A percentile compares a stretch with the other conserved stretches of the same genome.
Evolutionary conservation across 129 eudicot species (phyloP).

Genomic region (Tanacetum coccineum): DNA sequence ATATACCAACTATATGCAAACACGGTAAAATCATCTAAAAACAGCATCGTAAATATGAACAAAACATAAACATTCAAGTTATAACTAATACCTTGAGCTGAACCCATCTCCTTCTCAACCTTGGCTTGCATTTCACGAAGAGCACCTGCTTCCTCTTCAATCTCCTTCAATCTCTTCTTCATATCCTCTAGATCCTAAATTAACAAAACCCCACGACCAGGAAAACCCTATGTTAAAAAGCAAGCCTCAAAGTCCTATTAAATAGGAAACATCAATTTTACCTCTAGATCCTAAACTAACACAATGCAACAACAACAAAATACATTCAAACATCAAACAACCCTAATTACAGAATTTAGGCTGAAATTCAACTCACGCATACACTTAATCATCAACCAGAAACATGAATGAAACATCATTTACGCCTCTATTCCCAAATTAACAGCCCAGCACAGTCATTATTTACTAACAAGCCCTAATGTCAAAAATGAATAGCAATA

Average conservation of each 20-base stretch:
- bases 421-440: too few relatives aligned
- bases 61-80: neutral
- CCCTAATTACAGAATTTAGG: too few relatives aligned
- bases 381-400: neutral
- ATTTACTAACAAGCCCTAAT: too few relatives aligned
- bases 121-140: slow-evolving; percentile 88
- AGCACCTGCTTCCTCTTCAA: slow-evolving; percentile 81
- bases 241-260: too few relatives aligned
- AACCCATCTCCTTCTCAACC: slow-evolving; percentile 76
- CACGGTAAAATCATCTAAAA: slow-evolving; percentile 5
- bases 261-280: too few relatives aligned
- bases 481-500: too few relatives aligned
- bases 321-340: neutral
- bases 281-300: neutral
- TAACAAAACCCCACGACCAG: neutral
- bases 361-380: neutral
- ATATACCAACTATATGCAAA: neutral
- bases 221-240: slow-evolving; percentile 1
- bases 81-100: slow-evolving; percentile 48
- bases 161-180: slow-evolving; percentile 58
- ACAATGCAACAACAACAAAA: neutral
- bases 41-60: neutral
- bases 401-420: neutral
- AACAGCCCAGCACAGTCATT: too few relatives aligned
- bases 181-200: slow-evolving; percentile 55